Evolutionary conservation across 768 basidiomycete species (phyloP).

Genomic region (Brasilioporus rufonigricans): DNA sequence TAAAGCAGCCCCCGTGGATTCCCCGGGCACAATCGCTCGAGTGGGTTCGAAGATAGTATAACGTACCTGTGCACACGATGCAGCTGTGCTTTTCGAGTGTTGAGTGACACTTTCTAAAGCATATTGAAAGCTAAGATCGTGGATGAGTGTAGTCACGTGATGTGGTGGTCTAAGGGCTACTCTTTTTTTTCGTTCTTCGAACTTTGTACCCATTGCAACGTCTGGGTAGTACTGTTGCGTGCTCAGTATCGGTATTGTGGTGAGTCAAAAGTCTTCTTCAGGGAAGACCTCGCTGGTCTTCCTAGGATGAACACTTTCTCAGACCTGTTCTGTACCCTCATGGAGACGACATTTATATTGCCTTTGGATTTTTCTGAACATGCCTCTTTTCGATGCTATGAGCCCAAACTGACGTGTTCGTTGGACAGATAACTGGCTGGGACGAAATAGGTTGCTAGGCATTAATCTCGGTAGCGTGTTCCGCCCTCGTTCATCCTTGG

Average conservation of each 20-base stretch:
- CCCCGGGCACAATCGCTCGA: too few relatives aligned
- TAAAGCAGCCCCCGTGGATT: too few relatives aligned
- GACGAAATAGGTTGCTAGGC: neutral
- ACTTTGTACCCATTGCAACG: neutral
- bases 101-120: too few relatives aligned
- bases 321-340: constrained; percentile 31
- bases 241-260: neutral
- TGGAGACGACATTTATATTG: constrained; percentile 28
- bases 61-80: too few relatives aligned
- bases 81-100: too few relatives aligned
- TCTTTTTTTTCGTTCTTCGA: neutral
- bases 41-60: too few relatives aligned
- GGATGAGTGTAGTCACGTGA: constrained; percentile 11
- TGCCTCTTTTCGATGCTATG: neutral
- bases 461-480: too few relatives aligned
- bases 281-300: neutral
- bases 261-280: constrained; percentile 8
- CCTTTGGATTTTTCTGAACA: constrained; percentile 21
- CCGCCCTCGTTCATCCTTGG: too few relatives aligned
- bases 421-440: neutral
- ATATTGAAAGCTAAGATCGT: too few relatives aligned
- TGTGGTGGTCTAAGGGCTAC: too few relatives aligned
- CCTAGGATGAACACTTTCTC: constrained; percentile 22
- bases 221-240: neutral
- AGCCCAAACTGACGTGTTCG: constrained; percentile 4